Evolutionary conservation across 1,284 basidiomycete genomes (phyloP).

Genomic region (Ganoderma leucocontextum): DNA sequence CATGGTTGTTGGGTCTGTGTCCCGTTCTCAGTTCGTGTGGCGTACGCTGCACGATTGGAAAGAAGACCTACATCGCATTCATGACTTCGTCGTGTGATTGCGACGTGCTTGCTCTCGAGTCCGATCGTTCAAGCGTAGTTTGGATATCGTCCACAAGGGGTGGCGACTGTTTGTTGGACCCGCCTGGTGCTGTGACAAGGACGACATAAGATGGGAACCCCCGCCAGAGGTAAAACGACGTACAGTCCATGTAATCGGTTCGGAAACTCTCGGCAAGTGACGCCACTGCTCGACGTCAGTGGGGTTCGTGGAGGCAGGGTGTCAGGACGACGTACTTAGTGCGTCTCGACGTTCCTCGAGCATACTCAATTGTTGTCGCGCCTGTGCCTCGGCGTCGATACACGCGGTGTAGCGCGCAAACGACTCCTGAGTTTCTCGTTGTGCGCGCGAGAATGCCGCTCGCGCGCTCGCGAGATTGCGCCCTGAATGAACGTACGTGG

Average conservation of each 20-base stretch:
- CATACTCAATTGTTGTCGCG: slow-evolving; percentile 65
- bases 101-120: slow-evolving; percentile 32
- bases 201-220: neutral
- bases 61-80: slow-evolving; percentile 30
- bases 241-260: slow-evolving; percentile 34
- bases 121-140: slow-evolving; percentile 30
- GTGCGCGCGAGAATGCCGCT: slow-evolving; percentile 56
- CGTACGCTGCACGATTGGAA: slow-evolving; percentile 8
- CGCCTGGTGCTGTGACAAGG: slow-evolving; percentile 24
- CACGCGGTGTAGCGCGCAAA: slow-evolving; percentile 74
- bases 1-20: slow-evolving; percentile 32
- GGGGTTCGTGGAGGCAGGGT: slow-evolving; percentile 5
- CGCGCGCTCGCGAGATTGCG: slow-evolving; percentile 51
- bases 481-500: slow-evolving; percentile 37
- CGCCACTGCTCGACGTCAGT: slow-evolving; percentile 35
- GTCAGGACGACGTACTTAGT: slow-evolving; percentile 56
- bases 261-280: slow-evolving; percentile 37
- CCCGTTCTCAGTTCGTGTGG: slow-evolving; percentile 18
- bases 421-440: slow-evolving; percentile 75
- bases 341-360: slow-evolving; percentile 77
- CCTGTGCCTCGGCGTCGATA: slow-evolving; percentile 70
- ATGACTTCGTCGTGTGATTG: slow-evolving; percentile 33
- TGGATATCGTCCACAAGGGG: slow-evolving; percentile 32
- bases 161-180: slow-evolving; percentile 31
- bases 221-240: neutral